phyloP scores from a whole-genome alignment of 441 rosid genomes.

The Populus trichocarpa region DNA sequence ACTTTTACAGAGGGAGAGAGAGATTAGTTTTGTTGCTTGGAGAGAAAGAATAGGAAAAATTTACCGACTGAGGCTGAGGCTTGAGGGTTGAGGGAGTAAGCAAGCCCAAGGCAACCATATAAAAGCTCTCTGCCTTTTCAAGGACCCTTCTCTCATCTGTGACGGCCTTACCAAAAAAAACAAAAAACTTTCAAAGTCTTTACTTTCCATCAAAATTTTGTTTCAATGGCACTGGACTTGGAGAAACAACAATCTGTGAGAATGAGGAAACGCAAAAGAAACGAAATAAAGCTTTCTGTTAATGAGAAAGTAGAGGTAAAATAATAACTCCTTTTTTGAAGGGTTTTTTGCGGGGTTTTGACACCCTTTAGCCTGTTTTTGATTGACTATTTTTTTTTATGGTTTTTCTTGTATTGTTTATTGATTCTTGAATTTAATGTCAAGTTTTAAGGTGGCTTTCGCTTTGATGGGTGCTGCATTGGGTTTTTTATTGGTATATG shows the following conservation, averaged over 20 bases:
- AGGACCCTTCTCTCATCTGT: not conserved
- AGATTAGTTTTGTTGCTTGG: not conserved
- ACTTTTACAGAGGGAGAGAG: not conserved
- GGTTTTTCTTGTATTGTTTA: not conserved
- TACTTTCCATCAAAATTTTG: not conserved
- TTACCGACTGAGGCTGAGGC: not conserved
- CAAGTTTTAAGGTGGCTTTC: not conserved
- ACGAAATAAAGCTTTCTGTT: not conserved
- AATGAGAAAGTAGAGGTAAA: not conserved
- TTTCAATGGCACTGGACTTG: not conserved
- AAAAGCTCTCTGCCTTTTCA: not conserved
- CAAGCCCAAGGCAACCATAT: not conserved
- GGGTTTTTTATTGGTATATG: not conserved
- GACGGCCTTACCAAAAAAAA: not conserved
- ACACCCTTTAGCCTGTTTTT: not conserved
- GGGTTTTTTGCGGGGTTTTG: not conserved
- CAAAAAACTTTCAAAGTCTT: not conserved
- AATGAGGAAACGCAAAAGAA: not conserved
- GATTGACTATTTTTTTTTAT: not conserved
- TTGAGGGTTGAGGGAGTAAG: not conserved
- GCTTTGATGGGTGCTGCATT: constrained; percentile 17
- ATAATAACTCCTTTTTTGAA: not conserved
- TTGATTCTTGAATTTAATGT: not conserved
- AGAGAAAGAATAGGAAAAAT: not conserved
- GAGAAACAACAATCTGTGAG: not conserved